Conservation (phyloP, 2,329 filamentous ascomycete genomes). For the Akanthomyces dipterigenus region DNA sequence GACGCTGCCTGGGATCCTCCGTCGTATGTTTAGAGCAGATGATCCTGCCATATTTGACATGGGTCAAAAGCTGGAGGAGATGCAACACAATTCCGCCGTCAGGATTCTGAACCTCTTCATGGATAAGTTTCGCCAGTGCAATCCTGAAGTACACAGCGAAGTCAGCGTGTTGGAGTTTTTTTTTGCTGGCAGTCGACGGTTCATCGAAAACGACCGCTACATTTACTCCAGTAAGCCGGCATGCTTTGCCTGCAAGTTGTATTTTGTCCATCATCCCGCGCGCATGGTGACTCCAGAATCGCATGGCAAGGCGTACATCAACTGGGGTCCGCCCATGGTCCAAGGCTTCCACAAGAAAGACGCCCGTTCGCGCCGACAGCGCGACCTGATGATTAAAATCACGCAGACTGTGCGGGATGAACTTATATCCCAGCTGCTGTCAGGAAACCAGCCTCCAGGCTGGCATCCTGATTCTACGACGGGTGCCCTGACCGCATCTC, state of each 20-base stretch:
- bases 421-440: neutral
- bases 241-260: slow-evolving; percentile 42
- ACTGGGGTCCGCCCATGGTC: slow-evolving; percentile 29
- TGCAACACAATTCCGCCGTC: neutral
- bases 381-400: slow-evolving; percentile 4
- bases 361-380: neutral
- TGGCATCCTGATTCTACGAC: slow-evolving; percentile 1
- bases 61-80: slow-evolving; percentile 2
- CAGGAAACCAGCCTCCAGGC: neutral
- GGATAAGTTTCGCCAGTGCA: slow-evolving; percentile 19
- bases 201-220: slow-evolving; percentile 34
- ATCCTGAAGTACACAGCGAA: slow-evolving; percentile 36
- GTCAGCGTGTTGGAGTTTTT: slow-evolving; percentile 43
- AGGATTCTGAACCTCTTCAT: slow-evolving; percentile 15
- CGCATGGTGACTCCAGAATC: slow-evolving; percentile 25
- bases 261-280: slow-evolving; percentile 34
- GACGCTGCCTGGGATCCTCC: slow-evolving; percentile 25
- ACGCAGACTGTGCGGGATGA: neutral
- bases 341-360: neutral
- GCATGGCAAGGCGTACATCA: slow-evolving; percentile 33
- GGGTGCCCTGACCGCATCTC: neutral
- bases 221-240: slow-evolving; percentile 46
- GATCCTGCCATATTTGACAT: slow-evolving; percentile 12
- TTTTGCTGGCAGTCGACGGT: slow-evolving; percentile 23
- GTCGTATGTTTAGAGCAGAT: slow-evolving; percentile 22